Conservation (phyloP, 2,329 filamentous ascomycete genomes). For the Aspergillaceae sp. region DNA sequence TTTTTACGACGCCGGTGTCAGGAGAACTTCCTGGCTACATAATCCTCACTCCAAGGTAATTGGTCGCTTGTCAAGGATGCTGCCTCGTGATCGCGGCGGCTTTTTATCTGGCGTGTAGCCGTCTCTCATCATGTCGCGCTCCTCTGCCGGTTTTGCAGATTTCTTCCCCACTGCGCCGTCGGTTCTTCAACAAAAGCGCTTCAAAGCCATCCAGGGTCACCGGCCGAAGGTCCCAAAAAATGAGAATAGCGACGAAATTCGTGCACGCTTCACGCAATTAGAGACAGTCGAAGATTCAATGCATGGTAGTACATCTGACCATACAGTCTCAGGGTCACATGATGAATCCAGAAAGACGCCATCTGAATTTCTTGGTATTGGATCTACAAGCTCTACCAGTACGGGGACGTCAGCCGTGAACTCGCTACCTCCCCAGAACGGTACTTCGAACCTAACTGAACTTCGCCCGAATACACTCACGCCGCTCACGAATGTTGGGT, state of each 20-base stretch:
- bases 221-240: conserved; percentile 43
- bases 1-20: conserved; percentile 7
- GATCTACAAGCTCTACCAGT: conserved; percentile 65
- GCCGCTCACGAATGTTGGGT: conserved; percentile 58
- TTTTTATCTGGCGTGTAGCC: conserved; percentile 34
- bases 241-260: conserved; percentile 12
- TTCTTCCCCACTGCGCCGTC: conserved; percentile 75
- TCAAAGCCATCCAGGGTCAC: conserved; percentile 47
- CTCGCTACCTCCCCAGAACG: conserved; percentile 41
- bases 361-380: conserved; percentile 51
- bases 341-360: conserved; percentile 10
- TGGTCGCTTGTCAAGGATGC: conserved; percentile 29
- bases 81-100: conserved; percentile 25
- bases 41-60: conserved; percentile 12
- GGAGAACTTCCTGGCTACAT: conserved; percentile 14
- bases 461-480: conserved; percentile 49
- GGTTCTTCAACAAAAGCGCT: conserved; percentile 45
- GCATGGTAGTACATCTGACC: conserved; percentile 10
- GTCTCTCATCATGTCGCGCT: conserved; percentile 64
- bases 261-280: conserved; percentile 6
- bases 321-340: conserved; percentile 6
- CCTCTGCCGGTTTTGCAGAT: conserved; percentile 71
- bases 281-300: conserved; percentile 5
- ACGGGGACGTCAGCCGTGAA: conserved; percentile 65
- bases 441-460: conserved; percentile 50